These are phyloP conservation scores for Melanomma pulvis-pyrius DNA, from an alignment of 495 filamentous ascomycete species.

Conservation along the genomic window DNA sequence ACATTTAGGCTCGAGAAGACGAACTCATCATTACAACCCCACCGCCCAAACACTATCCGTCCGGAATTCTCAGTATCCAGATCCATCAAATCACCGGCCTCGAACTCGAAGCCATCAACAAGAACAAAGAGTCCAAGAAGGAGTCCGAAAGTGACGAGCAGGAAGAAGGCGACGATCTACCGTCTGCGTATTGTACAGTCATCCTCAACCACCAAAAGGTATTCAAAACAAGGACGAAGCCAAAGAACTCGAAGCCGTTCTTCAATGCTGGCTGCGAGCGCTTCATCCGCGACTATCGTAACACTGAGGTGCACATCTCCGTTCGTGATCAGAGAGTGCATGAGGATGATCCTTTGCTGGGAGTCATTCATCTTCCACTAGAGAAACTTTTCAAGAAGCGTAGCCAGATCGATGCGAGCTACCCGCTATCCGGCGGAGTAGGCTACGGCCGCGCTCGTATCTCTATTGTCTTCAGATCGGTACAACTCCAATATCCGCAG, in stretches of 20 bases:
- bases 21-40: slow-evolving; percentile 61
- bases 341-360: slow-evolving; percentile 68
- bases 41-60: slow-evolving; percentile 58
- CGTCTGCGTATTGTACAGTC: slow-evolving; percentile 68
- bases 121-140: slow-evolving; percentile 48
- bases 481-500: slow-evolving; percentile 58
- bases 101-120: slow-evolving; percentile 58
- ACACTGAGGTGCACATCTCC: slow-evolving; percentile 64
- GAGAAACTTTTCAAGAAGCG: slow-evolving; percentile 57
- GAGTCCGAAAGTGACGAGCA: slow-evolving; percentile 58
- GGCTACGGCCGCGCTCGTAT: slow-evolving; percentile 68
- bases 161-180: slow-evolving; percentile 63
- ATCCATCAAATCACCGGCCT: slow-evolving; percentile 75
- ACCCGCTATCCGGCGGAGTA: slow-evolving; percentile 62
- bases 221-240: slow-evolving; percentile 72
- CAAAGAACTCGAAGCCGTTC: slow-evolving; percentile 75
- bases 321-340: slow-evolving; percentile 67
- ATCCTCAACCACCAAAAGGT: slow-evolving; percentile 72
- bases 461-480: slow-evolving; percentile 69
- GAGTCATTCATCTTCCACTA: slow-evolving; percentile 67
- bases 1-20: slow-evolving; percentile 29
- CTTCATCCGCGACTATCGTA: slow-evolving; percentile 67
- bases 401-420: slow-evolving; percentile 64
- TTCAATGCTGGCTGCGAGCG: slow-evolving; percentile 78
- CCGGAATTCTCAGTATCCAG: slow-evolving; percentile 67